Evolutionary conservation across 73 alveolate genomes (phyloP), one percentile per base, ranked within the genome.

Genomic region (Paramecium sonneborni): DNA sequence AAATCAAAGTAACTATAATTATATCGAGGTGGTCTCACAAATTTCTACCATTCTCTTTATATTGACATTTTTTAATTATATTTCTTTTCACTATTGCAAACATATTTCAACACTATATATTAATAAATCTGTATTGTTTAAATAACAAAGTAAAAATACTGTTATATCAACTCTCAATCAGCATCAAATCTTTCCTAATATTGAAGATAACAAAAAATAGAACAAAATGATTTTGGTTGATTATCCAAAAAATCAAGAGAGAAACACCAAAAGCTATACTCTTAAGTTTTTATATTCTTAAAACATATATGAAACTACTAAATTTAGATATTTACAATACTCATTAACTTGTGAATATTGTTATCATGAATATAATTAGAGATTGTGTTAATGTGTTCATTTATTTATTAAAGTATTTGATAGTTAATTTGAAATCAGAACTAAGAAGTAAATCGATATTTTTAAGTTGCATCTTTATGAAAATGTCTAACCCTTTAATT

Each of bases 11-110:
- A 37, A 37, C 58, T 74, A 37, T 74, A 74, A 37, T 74, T 34
- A 37, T 37, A 74, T 34, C 87, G 56, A n/a, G 87, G 62, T 28
- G 87, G 87, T 74, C 57, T 34, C 20, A 74, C 44, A n/a, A 74
- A 74, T 37, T 34, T 74, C 44, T 74, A 28, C 84, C 84, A 62
- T 62, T 62, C 84, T 62, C 84, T 62, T 32, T 62, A 62, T 62
- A 62, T 62, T 62, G 84, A 62, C 84, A 62, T 62, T 62, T 62
- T 62, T 62, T 26, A 62, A 26, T 62, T 30, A 18, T 52, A 52
- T 4, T 52, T 52, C 68, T 18, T 18, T 18, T 18, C 34, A 5
- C 0, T 1, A 18, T 52, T 21, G 18, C 26, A 52, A 6, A 18
- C 68, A n/a, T 52, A 52, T 52, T 52, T 15, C 12, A 46, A 46